Evolutionary conservation across 768 basidiomycete genomes (phyloP).

Genomic region (Suillus subalutaceus): DNA sequence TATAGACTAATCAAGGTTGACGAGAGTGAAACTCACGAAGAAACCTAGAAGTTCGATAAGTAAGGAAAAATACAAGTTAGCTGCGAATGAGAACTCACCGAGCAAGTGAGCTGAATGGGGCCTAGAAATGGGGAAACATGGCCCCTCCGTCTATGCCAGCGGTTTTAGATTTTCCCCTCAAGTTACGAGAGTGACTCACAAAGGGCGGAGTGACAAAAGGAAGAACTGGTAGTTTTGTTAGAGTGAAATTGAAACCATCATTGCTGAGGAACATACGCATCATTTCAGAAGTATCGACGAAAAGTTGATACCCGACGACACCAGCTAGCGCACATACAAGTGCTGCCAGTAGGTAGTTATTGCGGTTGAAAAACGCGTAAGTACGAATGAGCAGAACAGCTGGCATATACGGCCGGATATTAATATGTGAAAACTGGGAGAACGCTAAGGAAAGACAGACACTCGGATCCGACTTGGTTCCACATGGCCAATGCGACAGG

Average conservation of each 20-base stretch:
- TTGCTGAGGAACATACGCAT: slow-evolving; percentile 47
- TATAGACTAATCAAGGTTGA: slow-evolving; percentile 10
- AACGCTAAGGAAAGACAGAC: slow-evolving; percentile 37
- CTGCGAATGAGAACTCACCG: slow-evolving; percentile 43
- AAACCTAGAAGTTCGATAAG: slow-evolving; percentile 43
- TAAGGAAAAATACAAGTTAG: slow-evolving; percentile 12
- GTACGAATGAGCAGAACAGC: slow-evolving; percentile 82
- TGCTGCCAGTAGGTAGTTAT: slow-evolving; percentile 62
- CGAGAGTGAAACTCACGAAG: slow-evolving; percentile 47
- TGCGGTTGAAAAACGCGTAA: slow-evolving; percentile 85
- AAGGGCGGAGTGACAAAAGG: slow-evolving; percentile 67
- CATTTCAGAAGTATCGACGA: slow-evolving; percentile 80
- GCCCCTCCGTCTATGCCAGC: slow-evolving; percentile 50
- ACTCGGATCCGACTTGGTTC: slow-evolving; percentile 86
- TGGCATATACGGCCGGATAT: slow-evolving; percentile 29
- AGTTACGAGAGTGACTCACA: slow-evolving; percentile 39
- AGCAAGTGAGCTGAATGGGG: slow-evolving; percentile 83
- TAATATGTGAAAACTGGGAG: slow-evolving; percentile 1
- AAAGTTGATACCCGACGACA: slow-evolving; percentile 80
- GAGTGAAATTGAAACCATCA: slow-evolving; percentile 1
- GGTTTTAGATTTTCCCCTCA: slow-evolving; percentile 2
- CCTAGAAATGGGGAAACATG: slow-evolving; percentile 81
- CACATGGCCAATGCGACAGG: slow-evolving; percentile 84
- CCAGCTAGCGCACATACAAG: slow-evolving; percentile 70
- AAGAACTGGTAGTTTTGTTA: slow-evolving; percentile 47